A percentile compares a stretch with the other conserved stretches of the same genome.
phyloP scores from a whole-genome alignment of 1,139 yeast species.

The Blastobotrys serpentis region DNA sequence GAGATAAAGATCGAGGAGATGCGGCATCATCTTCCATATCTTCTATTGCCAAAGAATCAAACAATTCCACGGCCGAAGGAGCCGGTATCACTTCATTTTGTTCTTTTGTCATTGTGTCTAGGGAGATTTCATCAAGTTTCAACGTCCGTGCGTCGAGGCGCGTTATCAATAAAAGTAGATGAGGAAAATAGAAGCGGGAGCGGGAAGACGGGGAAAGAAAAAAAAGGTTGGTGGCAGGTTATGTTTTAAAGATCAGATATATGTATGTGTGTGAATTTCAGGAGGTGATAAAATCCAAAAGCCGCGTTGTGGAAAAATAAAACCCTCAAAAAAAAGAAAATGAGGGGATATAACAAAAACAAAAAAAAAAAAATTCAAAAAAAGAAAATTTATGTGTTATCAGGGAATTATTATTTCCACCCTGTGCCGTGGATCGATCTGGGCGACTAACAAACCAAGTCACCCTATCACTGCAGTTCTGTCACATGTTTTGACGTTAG shows the following conservation, averaged over 20 bases:
- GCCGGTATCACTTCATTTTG: conserved; percentile 3
- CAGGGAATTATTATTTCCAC: not conserved
- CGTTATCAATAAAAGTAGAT: not conserved
- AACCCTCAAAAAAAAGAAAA: not conserved
- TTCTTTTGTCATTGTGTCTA: not conserved
- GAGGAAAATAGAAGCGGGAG: not conserved
- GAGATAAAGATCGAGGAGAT: conserved; percentile 24
- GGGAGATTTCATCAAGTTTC: not conserved
- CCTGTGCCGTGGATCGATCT: not conserved
- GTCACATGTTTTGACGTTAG: not conserved
- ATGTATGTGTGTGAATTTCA: not conserved
- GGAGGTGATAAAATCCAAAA: not conserved
- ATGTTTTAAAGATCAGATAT: not conserved
- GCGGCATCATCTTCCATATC: conserved; percentile 2
- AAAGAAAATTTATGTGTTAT: not conserved
- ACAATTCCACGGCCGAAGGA: conserved; percentile 12
- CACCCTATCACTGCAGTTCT: not conserved
- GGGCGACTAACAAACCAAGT: not conserved
- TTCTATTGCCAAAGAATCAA: conserved; percentile 7
- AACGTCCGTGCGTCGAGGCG: conserved; percentile 3
- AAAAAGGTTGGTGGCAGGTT: not conserved
- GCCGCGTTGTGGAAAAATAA: not conserved
- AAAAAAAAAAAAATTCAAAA: not conserved
- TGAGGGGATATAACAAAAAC: not conserved
- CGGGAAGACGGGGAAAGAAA: not conserved